Conservation (phyloP, 495 filamentous ascomycete species). For the Penicillium lividum region DNA sequence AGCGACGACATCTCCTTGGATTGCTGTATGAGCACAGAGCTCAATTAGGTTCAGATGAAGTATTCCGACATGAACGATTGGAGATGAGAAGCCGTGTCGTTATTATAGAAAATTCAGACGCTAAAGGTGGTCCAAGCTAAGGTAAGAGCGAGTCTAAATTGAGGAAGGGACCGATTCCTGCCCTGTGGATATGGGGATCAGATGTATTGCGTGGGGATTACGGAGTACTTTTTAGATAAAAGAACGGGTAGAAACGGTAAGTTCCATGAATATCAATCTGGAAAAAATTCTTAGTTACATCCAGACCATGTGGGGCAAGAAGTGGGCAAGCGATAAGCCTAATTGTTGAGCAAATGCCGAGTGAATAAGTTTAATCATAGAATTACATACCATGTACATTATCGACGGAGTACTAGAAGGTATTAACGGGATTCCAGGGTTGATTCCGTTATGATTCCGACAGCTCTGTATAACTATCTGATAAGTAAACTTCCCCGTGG, state of each 20-base stretch:
- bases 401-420: background rate
- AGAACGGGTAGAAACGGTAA: conserved; percentile 1
- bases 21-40: background rate
- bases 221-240: background rate
- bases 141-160: background rate
- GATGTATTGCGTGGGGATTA: background rate
- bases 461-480: background rate
- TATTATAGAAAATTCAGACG: background rate
- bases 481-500: background rate
- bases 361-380: background rate
- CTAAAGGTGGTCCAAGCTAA: background rate
- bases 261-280: background rate
- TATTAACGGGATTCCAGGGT: background rate
- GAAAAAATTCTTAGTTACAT: conserved; percentile 9
- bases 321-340: conserved; percentile 17
- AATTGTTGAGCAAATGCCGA: conserved; percentile 8
- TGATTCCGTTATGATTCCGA: background rate
- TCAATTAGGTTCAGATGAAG: background rate
- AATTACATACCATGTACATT: background rate
- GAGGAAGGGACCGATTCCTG: background rate
- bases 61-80: no score
- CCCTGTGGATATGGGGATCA: background rate
- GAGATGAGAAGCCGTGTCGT: no score
- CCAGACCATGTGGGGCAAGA: conserved; percentile 15
- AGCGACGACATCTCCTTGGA: conserved; percentile 22